A percentile compares a stretch with the other conserved stretches of the same genome.
Conservation (phyloP, 495 filamentous ascomycete species). For the Aspergillus mulundensis region DNA sequence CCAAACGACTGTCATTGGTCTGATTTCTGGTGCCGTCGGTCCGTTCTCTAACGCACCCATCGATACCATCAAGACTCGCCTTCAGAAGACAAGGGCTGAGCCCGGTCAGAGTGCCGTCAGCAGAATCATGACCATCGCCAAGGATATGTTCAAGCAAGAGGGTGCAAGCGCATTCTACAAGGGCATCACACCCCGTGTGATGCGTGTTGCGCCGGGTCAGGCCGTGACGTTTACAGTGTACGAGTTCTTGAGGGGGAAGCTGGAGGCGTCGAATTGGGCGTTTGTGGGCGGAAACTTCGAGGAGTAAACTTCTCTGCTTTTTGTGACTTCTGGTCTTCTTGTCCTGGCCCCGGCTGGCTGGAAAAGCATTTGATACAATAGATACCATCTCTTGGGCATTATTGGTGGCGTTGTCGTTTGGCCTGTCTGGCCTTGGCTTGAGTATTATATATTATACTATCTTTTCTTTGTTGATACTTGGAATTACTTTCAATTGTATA, state of each 20-base stretch:
- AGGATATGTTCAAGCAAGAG: constrained; percentile 96
- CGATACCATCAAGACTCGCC: constrained; percentile 96
- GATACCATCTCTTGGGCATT: constrained; percentile 27
- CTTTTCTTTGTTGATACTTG: neutral
- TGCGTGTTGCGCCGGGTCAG: constrained; percentile 96
- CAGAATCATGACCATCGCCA: constrained; percentile 72
- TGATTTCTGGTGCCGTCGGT: constrained; percentile 91
- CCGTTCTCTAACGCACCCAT: constrained; percentile 96
- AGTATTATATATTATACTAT: neutral
- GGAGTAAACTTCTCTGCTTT: constrained; percentile 49
- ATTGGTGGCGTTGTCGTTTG: constrained; percentile 23
- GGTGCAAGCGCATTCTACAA: constrained; percentile 95
- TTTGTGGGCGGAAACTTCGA: constrained; percentile 66
- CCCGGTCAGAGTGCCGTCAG: constrained; percentile 73
- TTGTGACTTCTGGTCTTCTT: neutral
- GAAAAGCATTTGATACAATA: constrained; percentile 15
- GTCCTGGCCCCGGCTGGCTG: neutral
- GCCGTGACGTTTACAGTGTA: constrained; percentile 98
- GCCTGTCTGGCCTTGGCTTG: neutral
- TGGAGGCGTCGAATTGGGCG: constrained; percentile 68
- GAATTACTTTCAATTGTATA: neutral
- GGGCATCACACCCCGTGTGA: constrained; percentile 95
- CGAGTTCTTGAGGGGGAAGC: constrained; percentile 78
- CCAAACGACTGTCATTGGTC: constrained; percentile 86
- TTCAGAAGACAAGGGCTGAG: constrained; percentile 85